Evolutionary conservation across 129 eudicot species (phyloP), one percentile per base, ranked within the genome.

Genomic region (Centaurea solstitialis): DNA sequence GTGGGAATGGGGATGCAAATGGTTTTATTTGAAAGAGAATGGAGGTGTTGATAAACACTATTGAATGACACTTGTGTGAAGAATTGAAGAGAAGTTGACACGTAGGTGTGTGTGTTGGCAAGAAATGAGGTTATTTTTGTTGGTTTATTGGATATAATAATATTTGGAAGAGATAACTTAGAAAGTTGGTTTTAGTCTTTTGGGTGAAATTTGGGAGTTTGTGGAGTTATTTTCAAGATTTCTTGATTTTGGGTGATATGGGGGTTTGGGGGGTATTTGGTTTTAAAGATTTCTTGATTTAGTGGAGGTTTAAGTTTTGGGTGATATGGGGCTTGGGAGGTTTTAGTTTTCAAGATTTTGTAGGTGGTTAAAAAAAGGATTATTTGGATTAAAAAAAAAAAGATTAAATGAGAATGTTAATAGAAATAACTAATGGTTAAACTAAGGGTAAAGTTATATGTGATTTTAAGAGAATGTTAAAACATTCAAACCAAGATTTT

Each of bases 21-120:
- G 74, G 45, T 22, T 72, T 72, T n/a, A n/a, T n/a, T n/a, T n/a
- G n/a, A n/a, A n/a, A 26, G 76, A 80, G 75, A 61, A 50, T 59
- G 28, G 84, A 3, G 18, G 59, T 7, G 76, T 75, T 24, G 65
- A 15, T 21, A 59, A 72, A 57, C 47, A 59, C 39, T 50, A 28
- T 15, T 72, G 68, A 80, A 53, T 80, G 92, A 91, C 95, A 91
- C 95, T 80, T 91, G 95, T 82, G 91, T 43, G 80, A 71, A 45
- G 81, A 82, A 76, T 21, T 80, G 80, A 28, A 70, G 86, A 82
- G 85, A 71, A 78, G 21, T 53, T 30, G 91, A 88, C 97, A 90
- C 94, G 94, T 90, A 85, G 20, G 85, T 28, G 39, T 47, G 80
- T 85, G 89, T 69, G 89, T 74, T 83, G 87, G 74, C 87, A 82